phyloP scores from a whole-genome alignment of 805 yeast species.

The Starmerella bacillaris region DNA sequence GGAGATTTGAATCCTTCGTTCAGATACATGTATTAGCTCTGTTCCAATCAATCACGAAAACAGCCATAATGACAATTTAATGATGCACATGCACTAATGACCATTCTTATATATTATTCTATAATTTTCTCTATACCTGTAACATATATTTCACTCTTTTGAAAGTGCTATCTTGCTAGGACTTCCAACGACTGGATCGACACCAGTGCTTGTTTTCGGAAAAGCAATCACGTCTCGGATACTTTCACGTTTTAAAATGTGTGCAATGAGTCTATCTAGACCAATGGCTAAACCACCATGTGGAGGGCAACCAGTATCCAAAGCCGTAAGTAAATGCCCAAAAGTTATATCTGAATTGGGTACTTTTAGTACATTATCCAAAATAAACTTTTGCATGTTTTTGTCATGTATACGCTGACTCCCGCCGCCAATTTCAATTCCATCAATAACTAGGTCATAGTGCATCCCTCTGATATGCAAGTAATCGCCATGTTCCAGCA shows the following conservation, averaged over 20 bases:
- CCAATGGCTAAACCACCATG: slow-evolving; percentile 97
- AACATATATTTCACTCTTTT: no score
- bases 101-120: no score
- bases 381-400: slow-evolving; percentile 52
- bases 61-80: no score
- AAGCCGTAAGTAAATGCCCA: slow-evolving; percentile 70
- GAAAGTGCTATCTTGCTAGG: slow-evolving; percentile 60
- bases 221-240: slow-evolving; percentile 90
- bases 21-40: slow-evolving; percentile 20
- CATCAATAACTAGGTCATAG: slow-evolving; percentile 83
- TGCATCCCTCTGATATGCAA: slow-evolving; percentile 68
- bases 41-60: no score
- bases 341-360: slow-evolving; percentile 42
- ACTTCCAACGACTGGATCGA: slow-evolving; percentile 72
- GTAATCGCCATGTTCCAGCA: slow-evolving; percentile 34
- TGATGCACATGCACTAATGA: no score
- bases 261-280: slow-evolving; percentile 81
- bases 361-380: slow-evolving; percentile 46
- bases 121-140: no score
- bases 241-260: slow-evolving; percentile 57
- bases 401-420: slow-evolving; percentile 87
- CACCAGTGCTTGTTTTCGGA: slow-evolving; percentile 80
- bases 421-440: slow-evolving; percentile 95
- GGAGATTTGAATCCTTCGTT: slow-evolving; percentile 23
- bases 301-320: slow-evolving; percentile 89